phyloP scores from a whole-genome alignment of 768 basidiomycete species.

The Termitomyces titanicus region DNA sequence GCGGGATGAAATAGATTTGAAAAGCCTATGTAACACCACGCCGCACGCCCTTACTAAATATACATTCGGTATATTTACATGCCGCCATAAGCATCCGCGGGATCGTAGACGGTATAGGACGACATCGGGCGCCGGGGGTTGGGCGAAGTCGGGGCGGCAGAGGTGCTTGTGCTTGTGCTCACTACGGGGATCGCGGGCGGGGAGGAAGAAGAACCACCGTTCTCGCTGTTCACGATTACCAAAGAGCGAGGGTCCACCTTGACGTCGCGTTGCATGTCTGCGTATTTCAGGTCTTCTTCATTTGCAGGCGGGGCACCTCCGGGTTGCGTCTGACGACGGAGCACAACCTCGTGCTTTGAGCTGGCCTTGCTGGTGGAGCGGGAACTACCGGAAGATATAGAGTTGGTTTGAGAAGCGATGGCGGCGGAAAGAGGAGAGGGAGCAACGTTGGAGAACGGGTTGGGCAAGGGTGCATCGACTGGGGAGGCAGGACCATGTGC shows the following conservation, averaged over 20 bases:
- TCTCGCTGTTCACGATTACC: conserved; percentile 1
- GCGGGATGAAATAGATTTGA: background rate
- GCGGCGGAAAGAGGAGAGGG: conserved; percentile 8
- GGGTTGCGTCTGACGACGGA: conserved; percentile 12
- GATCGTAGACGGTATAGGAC: conserved; percentile 51
- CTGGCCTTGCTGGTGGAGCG: background rate
- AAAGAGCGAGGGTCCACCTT: conserved; percentile 10
- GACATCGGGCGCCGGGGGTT: conserved; percentile 12
- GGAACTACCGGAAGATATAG: conserved; percentile 1
- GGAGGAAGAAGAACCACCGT: background rate
- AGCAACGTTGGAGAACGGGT: background rate
- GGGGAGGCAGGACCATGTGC: background rate
- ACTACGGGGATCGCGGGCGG: background rate
- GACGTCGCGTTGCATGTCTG: conserved; percentile 17
- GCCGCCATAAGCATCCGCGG: conserved; percentile 68
- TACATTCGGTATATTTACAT: conserved; percentile 35
- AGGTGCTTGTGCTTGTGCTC: background rate
- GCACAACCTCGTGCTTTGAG: conserved; percentile 1
- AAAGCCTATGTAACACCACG: background rate
- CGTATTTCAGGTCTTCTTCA: conserved; percentile 12
- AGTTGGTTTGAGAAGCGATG: conserved; percentile 1
- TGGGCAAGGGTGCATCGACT: background rate
- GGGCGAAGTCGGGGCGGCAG: background rate
- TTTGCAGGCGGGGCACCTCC: conserved; percentile 6
- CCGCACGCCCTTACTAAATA: background rate